A percentile compares a stretch with the other conserved stretches of the same genome.
Conservation (phyloP, 2,329 filamentous ascomycete genomes). For the Talaromyces sp. region DNA sequence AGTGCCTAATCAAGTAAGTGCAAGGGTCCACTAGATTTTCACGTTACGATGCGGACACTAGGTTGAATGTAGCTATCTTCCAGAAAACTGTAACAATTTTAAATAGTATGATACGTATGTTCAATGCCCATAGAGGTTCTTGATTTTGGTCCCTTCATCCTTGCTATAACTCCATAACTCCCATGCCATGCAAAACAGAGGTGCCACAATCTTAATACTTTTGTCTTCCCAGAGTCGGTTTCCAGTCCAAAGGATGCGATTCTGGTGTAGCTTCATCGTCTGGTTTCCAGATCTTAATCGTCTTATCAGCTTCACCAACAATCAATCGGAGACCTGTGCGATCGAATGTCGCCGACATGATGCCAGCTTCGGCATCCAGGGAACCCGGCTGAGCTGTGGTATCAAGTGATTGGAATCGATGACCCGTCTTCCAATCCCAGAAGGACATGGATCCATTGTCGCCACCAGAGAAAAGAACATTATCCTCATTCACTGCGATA, state of each 20-base stretch:
- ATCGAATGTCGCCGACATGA: slow-evolving; percentile 94
- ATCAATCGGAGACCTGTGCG: slow-evolving; percentile 83
- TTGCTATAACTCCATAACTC: slow-evolving; percentile 26
- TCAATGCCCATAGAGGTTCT: not conserved
- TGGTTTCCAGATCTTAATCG: slow-evolving; percentile 96
- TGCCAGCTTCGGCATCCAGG: slow-evolving; percentile 86
- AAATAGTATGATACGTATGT: no score
- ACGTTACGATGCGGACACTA: not conserved
- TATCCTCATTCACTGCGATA: slow-evolving; percentile 86
- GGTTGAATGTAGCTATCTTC: not conserved
- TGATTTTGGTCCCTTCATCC: not conserved
- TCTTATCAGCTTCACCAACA: slow-evolving; percentile 95
- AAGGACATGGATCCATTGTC: slow-evolving; percentile 97
- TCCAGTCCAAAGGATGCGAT: slow-evolving; percentile 89
- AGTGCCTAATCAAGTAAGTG: not conserved
- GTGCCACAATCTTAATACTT: slow-evolving; percentile 58
- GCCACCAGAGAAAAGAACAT: slow-evolving; percentile 89
- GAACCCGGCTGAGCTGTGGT: slow-evolving; percentile 92
- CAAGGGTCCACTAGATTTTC: not conserved
- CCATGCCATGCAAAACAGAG: slow-evolving; percentile 25
- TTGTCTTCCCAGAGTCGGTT: slow-evolving; percentile 71
- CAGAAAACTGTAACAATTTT: not conserved
- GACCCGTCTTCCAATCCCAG: slow-evolving; percentile 98
- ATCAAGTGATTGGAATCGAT: slow-evolving; percentile 85
- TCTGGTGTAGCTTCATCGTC: slow-evolving; percentile 89